Conservation (phyloP, 2,329 filamentous ascomycete species). For the Trichophyton equinum region DNA sequence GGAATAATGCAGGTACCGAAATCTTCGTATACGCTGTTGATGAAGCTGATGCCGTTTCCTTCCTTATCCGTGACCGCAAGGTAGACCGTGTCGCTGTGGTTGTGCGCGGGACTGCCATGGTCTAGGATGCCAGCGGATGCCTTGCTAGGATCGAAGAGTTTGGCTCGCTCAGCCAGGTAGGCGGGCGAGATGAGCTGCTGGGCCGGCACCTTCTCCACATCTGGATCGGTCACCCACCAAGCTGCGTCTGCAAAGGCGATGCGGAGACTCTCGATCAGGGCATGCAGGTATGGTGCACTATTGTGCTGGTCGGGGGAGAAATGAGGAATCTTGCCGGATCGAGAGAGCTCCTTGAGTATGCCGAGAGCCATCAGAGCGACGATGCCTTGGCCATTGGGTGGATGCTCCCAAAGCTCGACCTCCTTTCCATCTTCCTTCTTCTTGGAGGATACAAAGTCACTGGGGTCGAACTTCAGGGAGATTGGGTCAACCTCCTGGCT, state of each 20-base stretch:
- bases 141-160: conserved; percentile 46
- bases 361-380: conserved; percentile 89
- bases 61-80: conserved; percentile 69
- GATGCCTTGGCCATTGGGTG: conserved; percentile 91
- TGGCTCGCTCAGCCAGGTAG: conserved; percentile 61
- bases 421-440: conserved; percentile 31
- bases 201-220: conserved; percentile 56
- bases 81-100: conserved; percentile 86
- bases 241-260: conserved; percentile 80
- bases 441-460: conserved; percentile 42
- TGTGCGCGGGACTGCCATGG: conserved; percentile 73
- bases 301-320: conserved; percentile 68
- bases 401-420: conserved; percentile 88
- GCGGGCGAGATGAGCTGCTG: conserved; percentile 54
- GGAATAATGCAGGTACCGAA: conserved; percentile 81
- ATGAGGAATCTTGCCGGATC: conserved; percentile 56
- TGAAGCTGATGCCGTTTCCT: conserved; percentile 90
- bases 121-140: conserved; percentile 40
- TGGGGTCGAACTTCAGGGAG: conserved; percentile 62
- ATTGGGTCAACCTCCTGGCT: conserved; percentile 77
- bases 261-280: conserved; percentile 72
- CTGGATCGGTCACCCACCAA: conserved; percentile 84
- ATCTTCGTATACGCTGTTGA: conserved; percentile 86
- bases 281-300: conserved; percentile 66
- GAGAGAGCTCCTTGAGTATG: conserved; percentile 76